A percentile compares a stretch with the other conserved stretches of the same genome.
These are phyloP conservation scores for Berberis thunbergii DNA, from an alignment of 164 flowering plant species.

Conservation along the genomic window DNA sequence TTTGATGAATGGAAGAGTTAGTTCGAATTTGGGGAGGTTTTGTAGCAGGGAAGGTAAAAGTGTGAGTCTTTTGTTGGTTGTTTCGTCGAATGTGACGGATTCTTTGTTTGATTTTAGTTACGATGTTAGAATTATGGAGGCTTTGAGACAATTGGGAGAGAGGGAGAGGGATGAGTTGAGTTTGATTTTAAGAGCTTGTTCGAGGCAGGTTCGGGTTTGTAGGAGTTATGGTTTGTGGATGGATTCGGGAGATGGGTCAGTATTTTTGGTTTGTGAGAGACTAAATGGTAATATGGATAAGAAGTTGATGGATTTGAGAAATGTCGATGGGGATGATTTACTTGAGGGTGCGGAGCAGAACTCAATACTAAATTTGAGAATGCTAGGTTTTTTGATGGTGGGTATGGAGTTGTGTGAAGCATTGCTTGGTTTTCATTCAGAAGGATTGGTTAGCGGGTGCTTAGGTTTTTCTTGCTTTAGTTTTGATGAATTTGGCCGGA, in stretches of 20 bases:
- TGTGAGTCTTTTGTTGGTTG: slow-evolving; percentile 45
- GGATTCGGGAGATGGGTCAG: slow-evolving; percentile 31
- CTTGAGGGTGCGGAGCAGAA: background rate
- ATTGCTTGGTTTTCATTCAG: slow-evolving; percentile 39
- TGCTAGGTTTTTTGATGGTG: slow-evolving; percentile 29
- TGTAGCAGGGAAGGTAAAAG: slow-evolving; percentile 14
- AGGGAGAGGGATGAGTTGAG: slow-evolving; percentile 34
- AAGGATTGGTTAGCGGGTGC: slow-evolving; percentile 52
- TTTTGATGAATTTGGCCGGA: slow-evolving; percentile 47
- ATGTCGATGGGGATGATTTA: slow-evolving; percentile 9
- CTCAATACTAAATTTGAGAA: slow-evolving; percentile 8
- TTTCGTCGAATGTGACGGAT: slow-evolving; percentile 13
- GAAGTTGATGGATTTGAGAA: slow-evolving; percentile 10
- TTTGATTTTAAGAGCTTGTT: slow-evolving; percentile 27
- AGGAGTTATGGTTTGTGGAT: slow-evolving; percentile 66
- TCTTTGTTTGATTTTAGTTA: slow-evolving; percentile 36
- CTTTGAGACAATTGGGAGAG: slow-evolving; percentile 40
- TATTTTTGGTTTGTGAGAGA: slow-evolving; percentile 58
- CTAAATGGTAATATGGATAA: slow-evolving; percentile 12
- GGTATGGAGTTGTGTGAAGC: slow-evolving; percentile 66
- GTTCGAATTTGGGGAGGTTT: background rate
- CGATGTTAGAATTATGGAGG: slow-evolving; percentile 30
- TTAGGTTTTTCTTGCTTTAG: slow-evolving; percentile 39
- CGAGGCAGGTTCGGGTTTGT: slow-evolving; percentile 23
- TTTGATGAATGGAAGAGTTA: background rate